These are phyloP conservation scores for Smittium mucronatum DNA, from an alignment of 371 early-diverging fungal genomes.

Conservation along the genomic window DNA sequence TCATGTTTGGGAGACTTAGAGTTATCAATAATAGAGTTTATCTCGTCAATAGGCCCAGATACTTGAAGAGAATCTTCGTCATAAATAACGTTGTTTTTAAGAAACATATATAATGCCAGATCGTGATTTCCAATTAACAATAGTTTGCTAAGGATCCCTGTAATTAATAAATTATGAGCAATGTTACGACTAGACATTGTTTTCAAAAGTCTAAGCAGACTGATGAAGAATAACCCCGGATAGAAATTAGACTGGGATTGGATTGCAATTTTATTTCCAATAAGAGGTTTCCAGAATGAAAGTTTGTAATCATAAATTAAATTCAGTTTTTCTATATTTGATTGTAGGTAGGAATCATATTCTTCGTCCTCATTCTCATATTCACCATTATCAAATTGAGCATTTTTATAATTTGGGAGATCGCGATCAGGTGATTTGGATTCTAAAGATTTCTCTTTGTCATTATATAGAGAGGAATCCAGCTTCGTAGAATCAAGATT, in stretches of 20 bases:
- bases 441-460: too few relatives aligned
- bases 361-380: not conserved
- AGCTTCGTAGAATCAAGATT: too few relatives aligned
- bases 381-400: not conserved
- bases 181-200: conserved; percentile 19
- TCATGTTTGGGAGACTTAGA: not conserved
- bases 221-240: conserved; percentile 23
- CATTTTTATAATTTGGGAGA: too few relatives aligned
- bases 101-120: conserved; percentile 20
- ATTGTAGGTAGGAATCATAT: not conserved
- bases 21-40: not conserved
- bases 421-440: too few relatives aligned
- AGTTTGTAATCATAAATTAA: not conserved
- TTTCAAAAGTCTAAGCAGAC: conserved; percentile 20
- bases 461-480: too few relatives aligned
- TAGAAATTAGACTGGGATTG: conserved; percentile 11
- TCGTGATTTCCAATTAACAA: conserved; percentile 20
- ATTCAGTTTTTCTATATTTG: not conserved
- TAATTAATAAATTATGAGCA: conserved; percentile 29
- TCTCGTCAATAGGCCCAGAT: not conserved
- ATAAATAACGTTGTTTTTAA: conserved; percentile 22
- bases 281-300: not conserved
- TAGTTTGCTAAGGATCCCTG: conserved; percentile 23
- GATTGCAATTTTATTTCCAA: not conserved
- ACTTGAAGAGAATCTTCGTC: not conserved